Conservation (phyloP, 2,329 filamentous ascomycete species). For the Nectriaceae sp. region DNA sequence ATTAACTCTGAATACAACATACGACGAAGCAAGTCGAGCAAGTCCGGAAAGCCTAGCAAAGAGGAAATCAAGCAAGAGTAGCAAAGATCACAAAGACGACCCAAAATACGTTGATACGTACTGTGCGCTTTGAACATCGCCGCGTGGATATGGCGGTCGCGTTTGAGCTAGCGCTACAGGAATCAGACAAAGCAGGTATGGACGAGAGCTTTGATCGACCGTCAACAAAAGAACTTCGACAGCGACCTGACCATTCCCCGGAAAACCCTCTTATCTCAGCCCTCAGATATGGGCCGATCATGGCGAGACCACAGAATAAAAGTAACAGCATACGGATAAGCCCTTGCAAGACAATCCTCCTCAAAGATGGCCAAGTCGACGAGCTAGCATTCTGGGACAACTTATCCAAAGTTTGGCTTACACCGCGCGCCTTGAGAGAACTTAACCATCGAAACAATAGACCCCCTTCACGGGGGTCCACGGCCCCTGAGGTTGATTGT, state of each 20-base stretch:
- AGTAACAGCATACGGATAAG: conserved; percentile 1
- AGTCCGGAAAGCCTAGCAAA: too few relatives aligned
- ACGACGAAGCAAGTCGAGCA: too few relatives aligned
- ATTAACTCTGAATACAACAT: too few relatives aligned
- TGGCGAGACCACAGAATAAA: conserved; percentile 3
- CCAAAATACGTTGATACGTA: too few relatives aligned
- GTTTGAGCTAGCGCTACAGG: too few relatives aligned
- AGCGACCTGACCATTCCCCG: background rate
- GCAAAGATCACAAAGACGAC: too few relatives aligned
- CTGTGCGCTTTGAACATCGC: too few relatives aligned
- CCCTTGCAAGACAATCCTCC: background rate
- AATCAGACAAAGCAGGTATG: too few relatives aligned
- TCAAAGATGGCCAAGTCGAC: background rate
- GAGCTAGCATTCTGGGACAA: conserved; percentile 7
- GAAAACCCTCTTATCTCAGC: conserved; percentile 1
- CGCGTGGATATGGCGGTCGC: too few relatives aligned
- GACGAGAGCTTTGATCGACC: too few relatives aligned
- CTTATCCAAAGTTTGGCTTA: conserved; percentile 5
- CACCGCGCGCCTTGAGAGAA: conserved; percentile 6
- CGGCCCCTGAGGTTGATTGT: background rate
- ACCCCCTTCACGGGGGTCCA: background rate
- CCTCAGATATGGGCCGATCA: background rate
- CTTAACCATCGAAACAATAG: conserved; percentile 4
- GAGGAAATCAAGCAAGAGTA: too few relatives aligned
- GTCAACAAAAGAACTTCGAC: too few relatives aligned